Evolutionary conservation across 2,329 filamentous ascomycete genomes (phyloP).

Genomic region (Thielaviopsis euricoi): DNA sequence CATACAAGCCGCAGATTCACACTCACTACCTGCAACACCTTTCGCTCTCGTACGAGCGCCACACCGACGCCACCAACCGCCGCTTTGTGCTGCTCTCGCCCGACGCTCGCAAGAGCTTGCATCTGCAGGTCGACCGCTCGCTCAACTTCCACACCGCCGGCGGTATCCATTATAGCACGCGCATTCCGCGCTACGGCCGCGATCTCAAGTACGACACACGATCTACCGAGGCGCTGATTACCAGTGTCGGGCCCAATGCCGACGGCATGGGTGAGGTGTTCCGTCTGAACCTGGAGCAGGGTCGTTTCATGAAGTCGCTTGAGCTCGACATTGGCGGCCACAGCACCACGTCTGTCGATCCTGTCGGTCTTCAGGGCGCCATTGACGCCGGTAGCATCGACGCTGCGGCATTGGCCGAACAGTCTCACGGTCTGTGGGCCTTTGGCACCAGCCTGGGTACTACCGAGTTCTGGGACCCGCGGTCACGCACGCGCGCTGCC

Average conservation of each 20-base stretch:
- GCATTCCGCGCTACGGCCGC: constrained; percentile 82
- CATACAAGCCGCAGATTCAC: constrained; percentile 65
- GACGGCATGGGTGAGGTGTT: constrained; percentile 88
- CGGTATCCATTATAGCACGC: constrained; percentile 75
- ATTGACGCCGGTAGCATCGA: constrained; percentile 78
- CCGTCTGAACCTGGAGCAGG: constrained; percentile 76
- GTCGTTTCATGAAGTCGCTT: constrained; percentile 87
- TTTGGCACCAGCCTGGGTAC: constrained; percentile 94
- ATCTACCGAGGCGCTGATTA: constrained; percentile 71
- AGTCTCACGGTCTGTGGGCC: constrained; percentile 74
- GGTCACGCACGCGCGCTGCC: constrained; percentile 67
- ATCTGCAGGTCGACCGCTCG: constrained; percentile 79
- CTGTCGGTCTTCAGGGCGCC: constrained; percentile 64
- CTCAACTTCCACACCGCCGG: constrained; percentile 86
- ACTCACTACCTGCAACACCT: constrained; percentile 89
- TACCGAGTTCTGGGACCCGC: constrained; percentile 90
- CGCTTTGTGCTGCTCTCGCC: constrained; percentile 76
- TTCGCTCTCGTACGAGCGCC: constrained; percentile 81
- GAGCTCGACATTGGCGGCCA: constrained; percentile 81
- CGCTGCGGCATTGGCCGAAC: constrained; percentile 69
- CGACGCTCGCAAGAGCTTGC: constrained; percentile 88
- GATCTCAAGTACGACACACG: constrained; percentile 73
- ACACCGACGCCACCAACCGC: constrained; percentile 82
- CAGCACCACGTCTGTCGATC: constrained; percentile 28
- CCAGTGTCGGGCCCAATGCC: constrained; percentile 69